Evolutionary conservation across 805 yeast species (phyloP).

Genomic region (Ogataea philodendri): DNA sequence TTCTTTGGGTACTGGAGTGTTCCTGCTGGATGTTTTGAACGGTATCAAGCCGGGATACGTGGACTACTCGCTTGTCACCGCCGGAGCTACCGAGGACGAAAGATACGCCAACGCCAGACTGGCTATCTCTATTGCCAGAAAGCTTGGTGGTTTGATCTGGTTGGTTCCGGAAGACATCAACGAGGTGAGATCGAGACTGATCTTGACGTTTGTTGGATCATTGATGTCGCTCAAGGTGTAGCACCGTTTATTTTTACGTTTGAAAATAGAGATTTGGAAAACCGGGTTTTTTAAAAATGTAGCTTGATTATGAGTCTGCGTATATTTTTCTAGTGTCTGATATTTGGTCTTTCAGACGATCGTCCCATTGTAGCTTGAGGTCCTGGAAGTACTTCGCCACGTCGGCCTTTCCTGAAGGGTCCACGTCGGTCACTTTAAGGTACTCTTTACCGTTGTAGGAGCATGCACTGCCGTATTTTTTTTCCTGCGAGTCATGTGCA

Average conservation of each 20-base stretch:
- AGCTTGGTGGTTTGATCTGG: slow-evolving; percentile 97
- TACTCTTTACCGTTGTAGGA: slow-evolving; percentile 63
- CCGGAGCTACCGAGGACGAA: slow-evolving; percentile 79
- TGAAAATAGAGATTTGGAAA: slow-evolving; percentile 4
- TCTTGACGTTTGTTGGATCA: slow-evolving; percentile 92
- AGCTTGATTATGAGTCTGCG: slow-evolving; percentile 4
- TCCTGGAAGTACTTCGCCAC: slow-evolving; percentile 62
- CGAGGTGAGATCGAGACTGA: slow-evolving; percentile 92
- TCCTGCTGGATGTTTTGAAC: slow-evolving; percentile 82
- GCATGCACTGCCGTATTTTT: slow-evolving; percentile 74
- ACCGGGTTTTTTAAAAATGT: slow-evolving; percentile 2
- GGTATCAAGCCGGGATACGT: slow-evolving; percentile 98
- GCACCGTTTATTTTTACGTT: slow-evolving; percentile 7
- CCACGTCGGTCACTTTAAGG: slow-evolving; percentile 54
- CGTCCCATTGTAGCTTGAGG: slow-evolving; percentile 69
- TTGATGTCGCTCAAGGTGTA: slow-evolving; percentile 65
- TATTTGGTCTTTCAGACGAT: slow-evolving; percentile 69
- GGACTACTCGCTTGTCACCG: slow-evolving; percentile 86
- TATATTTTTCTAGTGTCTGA: slow-evolving; percentile 28
- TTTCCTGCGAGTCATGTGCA: slow-evolving; percentile 38
- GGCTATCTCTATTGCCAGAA: slow-evolving; percentile 97
- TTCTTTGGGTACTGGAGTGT: slow-evolving; percentile 71
- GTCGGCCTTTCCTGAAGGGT: slow-evolving; percentile 61
- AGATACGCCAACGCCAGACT: slow-evolving; percentile 91
- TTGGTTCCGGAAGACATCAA: slow-evolving; percentile 99